These are phyloP conservation scores for Ocimum tenuiflorum DNA, from an alignment of 257 asterid species.

Conservation along the genomic window DNA sequence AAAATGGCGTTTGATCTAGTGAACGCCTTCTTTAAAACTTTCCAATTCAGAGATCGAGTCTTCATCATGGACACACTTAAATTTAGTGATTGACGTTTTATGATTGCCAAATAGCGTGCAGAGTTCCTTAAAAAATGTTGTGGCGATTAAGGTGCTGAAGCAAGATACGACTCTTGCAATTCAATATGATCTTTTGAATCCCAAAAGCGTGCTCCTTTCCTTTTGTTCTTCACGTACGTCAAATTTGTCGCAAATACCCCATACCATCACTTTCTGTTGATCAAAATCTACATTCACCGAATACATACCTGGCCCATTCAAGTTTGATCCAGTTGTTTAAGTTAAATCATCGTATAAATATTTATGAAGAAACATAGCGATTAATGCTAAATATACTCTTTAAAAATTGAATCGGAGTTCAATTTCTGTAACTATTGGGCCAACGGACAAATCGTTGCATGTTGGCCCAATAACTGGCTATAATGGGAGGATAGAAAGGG, in stretches of 20 bases:
- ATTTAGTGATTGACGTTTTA: slow-evolving; percentile 40
- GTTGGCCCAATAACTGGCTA: background rate
- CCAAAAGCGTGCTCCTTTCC: slow-evolving; percentile 74
- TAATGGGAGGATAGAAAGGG: too few species aligned
- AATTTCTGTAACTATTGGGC: background rate
- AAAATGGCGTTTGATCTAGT: slow-evolving; percentile 41
- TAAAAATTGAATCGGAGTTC: background rate
- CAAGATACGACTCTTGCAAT: slow-evolving; percentile 17
- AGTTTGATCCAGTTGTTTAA: background rate
- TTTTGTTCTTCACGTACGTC: slow-evolving; percentile 48
- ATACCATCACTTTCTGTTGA: slow-evolving; percentile 64
- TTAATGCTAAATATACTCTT: too few species aligned
- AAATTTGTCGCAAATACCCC: slow-evolving; percentile 84
- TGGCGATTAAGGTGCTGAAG: slow-evolving; percentile 29
- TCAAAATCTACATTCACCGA: slow-evolving; percentile 53
- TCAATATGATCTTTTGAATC: slow-evolving; percentile 29
- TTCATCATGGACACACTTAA: slow-evolving; percentile 31
- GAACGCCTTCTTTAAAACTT: slow-evolving; percentile 47
- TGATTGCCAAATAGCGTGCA: slow-evolving; percentile 34
- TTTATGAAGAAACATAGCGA: too few species aligned
- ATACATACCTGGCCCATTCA: slow-evolving; percentile 68
- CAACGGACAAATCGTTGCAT: background rate
- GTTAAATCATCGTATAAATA: background rate
- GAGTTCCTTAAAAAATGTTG: slow-evolving; percentile 15
- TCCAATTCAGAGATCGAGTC: slow-evolving; percentile 27